These are phyloP conservation scores for Gaeumannomyces tritici DNA, from an alignment of 2,329 filamentous ascomycete species.

Conservation along the genomic window DNA sequence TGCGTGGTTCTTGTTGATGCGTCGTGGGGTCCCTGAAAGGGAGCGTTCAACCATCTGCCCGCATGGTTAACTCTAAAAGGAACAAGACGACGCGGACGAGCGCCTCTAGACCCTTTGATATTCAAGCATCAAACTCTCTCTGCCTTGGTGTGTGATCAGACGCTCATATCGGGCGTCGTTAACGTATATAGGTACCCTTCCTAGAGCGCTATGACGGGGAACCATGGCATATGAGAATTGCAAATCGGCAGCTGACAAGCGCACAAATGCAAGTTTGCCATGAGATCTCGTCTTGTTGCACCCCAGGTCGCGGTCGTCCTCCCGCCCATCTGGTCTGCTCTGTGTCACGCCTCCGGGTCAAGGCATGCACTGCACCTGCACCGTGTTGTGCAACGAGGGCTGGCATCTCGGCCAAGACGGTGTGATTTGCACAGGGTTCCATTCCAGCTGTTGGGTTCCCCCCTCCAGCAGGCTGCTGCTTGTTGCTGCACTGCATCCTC, in stretches of 20 bases:
- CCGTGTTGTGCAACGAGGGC: neutral
- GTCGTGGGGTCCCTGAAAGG: too few species aligned
- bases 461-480: too few species aligned
- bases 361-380: neutral
- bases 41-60: neutral
- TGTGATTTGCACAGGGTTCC: conserved; percentile 5
- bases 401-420: neutral
- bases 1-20: neutral
- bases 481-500: neutral
- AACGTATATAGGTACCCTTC: neutral
- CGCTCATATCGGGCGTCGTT: neutral
- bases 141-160: neutral
- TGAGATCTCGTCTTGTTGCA: neutral
- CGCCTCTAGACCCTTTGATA: neutral
- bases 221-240: neutral
- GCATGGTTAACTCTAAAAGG: neutral
- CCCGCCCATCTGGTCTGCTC: neutral
- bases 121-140: neutral
- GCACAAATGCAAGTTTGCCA: neutral
- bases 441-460: neutral
- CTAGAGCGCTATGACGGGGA: neutral
- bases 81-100: neutral
- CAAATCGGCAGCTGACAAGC: neutral
- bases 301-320: neutral
- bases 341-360: neutral